Base-by-base conservation (phyloP, 441 rosid species). In the Populus hybrid region DNA sequence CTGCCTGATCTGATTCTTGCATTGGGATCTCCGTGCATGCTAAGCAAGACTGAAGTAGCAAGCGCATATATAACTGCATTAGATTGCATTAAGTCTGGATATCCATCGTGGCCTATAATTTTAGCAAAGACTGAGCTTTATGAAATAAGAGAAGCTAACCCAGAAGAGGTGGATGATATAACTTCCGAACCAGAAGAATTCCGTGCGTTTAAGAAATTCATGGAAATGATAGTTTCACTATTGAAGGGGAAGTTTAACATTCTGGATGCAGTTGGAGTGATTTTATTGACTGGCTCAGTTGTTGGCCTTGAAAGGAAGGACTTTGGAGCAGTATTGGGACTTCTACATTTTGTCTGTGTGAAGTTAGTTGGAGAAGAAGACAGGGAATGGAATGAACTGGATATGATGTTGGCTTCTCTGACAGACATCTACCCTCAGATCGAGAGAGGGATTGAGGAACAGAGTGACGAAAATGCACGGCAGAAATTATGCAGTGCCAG, bases 1-100 rank as follows among this genome's bases (percentile, higher is more conserved):
- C 82, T 94, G 75, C 97, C 98, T 66, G 99, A 96, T 91, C 76
- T 94, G 85, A 82, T 91, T 85, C 91, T 94, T 77, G 93, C 91
- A 72, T 75, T 96, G 75, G 98, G 93, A 68, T 90, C 87, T 70
- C 79, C 83, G 38, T 82, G 85, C 79, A 76, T 90, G 79, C 83
- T 85, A 23, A 63, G 81, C 64, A 84, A 75, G 75, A 85, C 73
- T 76, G 81, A 82, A 34, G 80, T 38, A 61, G 93, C 86, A 79
- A 78, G 57, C 50, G 61, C 84, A 10, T 80, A 80, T 78, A 42
- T 72, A 70, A 81, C 77, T 36, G 75, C 84, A 77, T 80, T 70
- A 53, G 83, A 86, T 73, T 85, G 79, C 65, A 74, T 91, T 30
- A 91, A 89, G 79, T 75, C 76, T 57, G 83, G 76, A 70, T 86